A percentile compares a stretch with the other conserved stretches of the same genome.
These are phyloP conservation scores for Rubia peregrina DNA, from an alignment of 305 asterid species.

Conservation along the genomic window DNA sequence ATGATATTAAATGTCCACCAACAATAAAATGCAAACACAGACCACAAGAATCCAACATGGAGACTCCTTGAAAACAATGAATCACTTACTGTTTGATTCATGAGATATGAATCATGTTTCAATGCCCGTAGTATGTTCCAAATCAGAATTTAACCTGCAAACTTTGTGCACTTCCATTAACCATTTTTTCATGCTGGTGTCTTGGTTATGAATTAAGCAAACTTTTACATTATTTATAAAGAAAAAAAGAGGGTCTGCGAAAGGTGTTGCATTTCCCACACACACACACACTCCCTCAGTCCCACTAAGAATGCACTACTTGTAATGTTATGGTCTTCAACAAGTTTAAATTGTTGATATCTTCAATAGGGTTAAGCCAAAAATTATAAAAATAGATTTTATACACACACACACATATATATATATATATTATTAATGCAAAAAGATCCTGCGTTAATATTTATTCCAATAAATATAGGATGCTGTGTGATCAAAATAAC, in stretches of 20 bases:
- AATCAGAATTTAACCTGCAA: neutral
- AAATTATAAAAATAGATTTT: neutral
- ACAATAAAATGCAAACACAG: neutral
- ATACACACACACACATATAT: neutral
- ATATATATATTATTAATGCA: too few relatives aligned
- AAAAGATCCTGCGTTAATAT: neutral
- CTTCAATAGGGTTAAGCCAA: neutral
- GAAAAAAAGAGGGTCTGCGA: neutral
- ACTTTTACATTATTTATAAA: neutral
- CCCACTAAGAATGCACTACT: neutral
- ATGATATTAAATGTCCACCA: neutral
- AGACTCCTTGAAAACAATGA: neutral
- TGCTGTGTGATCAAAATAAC: neutral
- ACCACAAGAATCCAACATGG: neutral
- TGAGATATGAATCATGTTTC: neutral
- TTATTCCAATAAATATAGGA: neutral
- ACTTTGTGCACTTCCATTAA: neutral
- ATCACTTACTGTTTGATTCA: neutral
- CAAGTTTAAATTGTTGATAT: neutral
- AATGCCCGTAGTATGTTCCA: neutral
- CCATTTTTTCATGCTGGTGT: neutral
- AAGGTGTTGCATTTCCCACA: slow-evolving; percentile 2
- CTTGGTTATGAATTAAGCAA: neutral
- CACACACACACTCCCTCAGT: neutral
- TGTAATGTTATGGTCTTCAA: neutral